Evolutionary conservation across 371 early-diverging fungal species (phyloP), one percentile per base, ranked within the genome.

Genomic region (Apophysomyces elegans): DNA sequence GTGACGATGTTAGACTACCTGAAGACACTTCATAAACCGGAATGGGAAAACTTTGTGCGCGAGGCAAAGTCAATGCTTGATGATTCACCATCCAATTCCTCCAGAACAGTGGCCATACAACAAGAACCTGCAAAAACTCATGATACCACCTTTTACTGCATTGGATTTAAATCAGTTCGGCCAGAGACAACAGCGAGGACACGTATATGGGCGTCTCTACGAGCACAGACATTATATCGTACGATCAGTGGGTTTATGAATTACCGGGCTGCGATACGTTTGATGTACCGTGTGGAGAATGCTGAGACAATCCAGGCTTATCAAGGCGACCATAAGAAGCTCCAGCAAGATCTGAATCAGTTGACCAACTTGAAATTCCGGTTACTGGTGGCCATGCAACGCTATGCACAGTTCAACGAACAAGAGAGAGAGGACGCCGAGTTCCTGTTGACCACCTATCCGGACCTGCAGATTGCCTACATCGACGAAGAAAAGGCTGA

Each of bases 201-300:
- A 5, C 89, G 95, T 26, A 93, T 94, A 44, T 96, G 95, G 94
- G 95, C 95, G 9, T 94, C 94, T 1, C 78, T 94, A 32, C 88
- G 94, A 9, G 88, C 93, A 14, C 95, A 95, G 76, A 96, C 96
- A 0, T 76, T 96, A 62, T 95, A 90, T 66, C 90, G 95, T 41
- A 95, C 94, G 7, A 89, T 95, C 35, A 89, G 90, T 18, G 95
- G 96, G 0, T 93, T 94, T 61, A 93, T 94, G 95, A 94, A 94
- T 72, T 94, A 95, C 64, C 83, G 87, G 50, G 89, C 89, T 64
- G 93, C 95, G 0, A 85, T 95, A 73, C 89, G 91, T 71, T 80
- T 93, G 2, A 77, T 95, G 5, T 91, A 91, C 65, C 90, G 91
- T 8, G 86, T 93, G 38, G 95, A 95, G 70, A 89, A 88, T 46